phyloP scores from a whole-genome alignment of 2,329 filamentous ascomycete genomes.

The Aspergillus niger region DNA sequence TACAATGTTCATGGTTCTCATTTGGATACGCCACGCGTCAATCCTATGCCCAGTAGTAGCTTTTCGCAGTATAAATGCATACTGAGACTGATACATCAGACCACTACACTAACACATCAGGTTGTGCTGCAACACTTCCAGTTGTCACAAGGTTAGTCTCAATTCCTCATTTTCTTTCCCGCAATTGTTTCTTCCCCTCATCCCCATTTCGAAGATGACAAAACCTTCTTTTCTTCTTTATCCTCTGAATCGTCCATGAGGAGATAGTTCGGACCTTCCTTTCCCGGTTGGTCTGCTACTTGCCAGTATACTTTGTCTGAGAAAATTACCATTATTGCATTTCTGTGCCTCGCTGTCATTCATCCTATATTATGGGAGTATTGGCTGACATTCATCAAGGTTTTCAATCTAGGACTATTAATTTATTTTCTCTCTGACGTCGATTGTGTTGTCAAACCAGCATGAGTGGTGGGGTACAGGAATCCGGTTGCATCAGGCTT shows the following conservation, averaged over 20 bases:
- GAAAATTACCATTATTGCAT: slow-evolving; percentile 23
- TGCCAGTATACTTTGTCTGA: slow-evolving; percentile 73
- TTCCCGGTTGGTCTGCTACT: slow-evolving; percentile 69
- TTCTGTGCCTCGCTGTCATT: background rate
- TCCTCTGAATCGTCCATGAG: slow-evolving; percentile 68
- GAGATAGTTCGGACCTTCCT: slow-evolving; percentile 62
- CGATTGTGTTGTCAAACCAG: background rate
- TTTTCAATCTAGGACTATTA: background rate
- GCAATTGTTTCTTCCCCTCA: background rate
- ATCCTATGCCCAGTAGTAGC: background rate
- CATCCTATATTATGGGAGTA: background rate
- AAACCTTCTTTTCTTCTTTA: slow-evolving; percentile 62
- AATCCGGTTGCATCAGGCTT: background rate
- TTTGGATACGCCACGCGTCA: background rate
- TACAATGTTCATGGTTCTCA: background rate
- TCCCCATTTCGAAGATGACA: slow-evolving; percentile 59
- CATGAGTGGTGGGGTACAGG: background rate
- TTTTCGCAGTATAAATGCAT: background rate
- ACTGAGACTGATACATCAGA: slow-evolving; percentile 2
- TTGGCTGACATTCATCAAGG: slow-evolving; percentile 12
- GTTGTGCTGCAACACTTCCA: background rate
- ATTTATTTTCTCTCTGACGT: background rate
- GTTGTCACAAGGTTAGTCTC: slow-evolving; percentile 27
- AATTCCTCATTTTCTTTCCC: slow-evolving; percentile 10
- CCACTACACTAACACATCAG: slow-evolving; percentile 8